Conservation (phyloP, 2,329 filamentous ascomycete genomes). For the Colletotrichum orchidophilum region DNA sequence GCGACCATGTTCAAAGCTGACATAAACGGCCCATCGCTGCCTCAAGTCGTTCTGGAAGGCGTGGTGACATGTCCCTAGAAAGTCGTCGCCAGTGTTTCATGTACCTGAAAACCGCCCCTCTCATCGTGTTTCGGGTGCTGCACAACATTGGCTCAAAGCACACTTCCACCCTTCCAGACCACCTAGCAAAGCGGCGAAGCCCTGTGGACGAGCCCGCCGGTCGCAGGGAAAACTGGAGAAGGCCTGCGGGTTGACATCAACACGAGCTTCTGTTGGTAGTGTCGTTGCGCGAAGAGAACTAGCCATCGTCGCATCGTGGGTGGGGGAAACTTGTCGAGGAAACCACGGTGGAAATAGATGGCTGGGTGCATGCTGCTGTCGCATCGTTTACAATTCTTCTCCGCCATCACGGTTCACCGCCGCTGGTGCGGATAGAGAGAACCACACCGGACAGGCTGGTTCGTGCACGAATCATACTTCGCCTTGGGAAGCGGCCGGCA, state of each 20-base stretch:
- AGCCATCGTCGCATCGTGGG: slow-evolving; percentile 14
- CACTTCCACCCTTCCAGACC: slow-evolving; percentile 28
- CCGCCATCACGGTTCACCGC: slow-evolving; percentile 17
- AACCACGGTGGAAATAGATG: slow-evolving; percentile 21
- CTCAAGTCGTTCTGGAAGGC: slow-evolving; percentile 36
- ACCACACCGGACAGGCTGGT: slow-evolving; percentile 16
- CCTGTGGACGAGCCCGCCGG: slow-evolving; percentile 18
- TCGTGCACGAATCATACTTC: slow-evolving; percentile 29
- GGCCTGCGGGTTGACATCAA: slow-evolving; percentile 32
- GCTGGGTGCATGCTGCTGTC: slow-evolving; percentile 32
- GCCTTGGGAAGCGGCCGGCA: slow-evolving; percentile 13
- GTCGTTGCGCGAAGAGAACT: neutral
- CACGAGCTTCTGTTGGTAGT: slow-evolving; percentile 23
- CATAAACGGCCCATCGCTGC: slow-evolving; percentile 28
- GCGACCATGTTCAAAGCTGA: slow-evolving; percentile 17
- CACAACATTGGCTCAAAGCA: slow-evolving; percentile 36
- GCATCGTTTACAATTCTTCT: slow-evolving; percentile 24
- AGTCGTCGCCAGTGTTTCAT: slow-evolving; percentile 37
- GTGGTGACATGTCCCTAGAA: slow-evolving; percentile 30
- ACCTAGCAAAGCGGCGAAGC: slow-evolving; percentile 20
- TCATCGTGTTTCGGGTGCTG: slow-evolving; percentile 41
- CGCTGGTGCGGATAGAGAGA: slow-evolving; percentile 2
- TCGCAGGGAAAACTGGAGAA: slow-evolving; percentile 30
- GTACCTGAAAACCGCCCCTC: slow-evolving; percentile 37
- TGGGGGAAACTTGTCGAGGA: slow-evolving; percentile 21